These are phyloP conservation scores for Trichoderma breve DNA, from an alignment of 2,329 filamentous ascomycete species.

Conservation along the genomic window DNA sequence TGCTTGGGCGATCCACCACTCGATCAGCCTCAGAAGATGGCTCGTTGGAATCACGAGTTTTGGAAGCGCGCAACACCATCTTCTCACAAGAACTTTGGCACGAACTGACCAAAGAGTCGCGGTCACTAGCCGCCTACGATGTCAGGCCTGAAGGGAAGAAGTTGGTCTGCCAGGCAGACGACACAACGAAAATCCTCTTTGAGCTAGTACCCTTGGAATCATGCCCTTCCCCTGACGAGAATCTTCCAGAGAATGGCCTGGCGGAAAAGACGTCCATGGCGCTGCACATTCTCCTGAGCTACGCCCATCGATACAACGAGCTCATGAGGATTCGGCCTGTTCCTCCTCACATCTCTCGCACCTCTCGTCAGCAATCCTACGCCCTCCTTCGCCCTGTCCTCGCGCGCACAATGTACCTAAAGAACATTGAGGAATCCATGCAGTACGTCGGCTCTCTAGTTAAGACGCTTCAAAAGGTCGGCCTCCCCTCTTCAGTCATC, in stretches of 20 bases:
- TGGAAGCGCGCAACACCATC: constrained; percentile 73
- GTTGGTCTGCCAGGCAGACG: constrained; percentile 55
- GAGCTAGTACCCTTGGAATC: constrained; percentile 63
- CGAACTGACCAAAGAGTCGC: constrained; percentile 80
- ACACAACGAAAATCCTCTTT: constrained; percentile 57
- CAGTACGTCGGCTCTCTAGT: constrained; percentile 45
- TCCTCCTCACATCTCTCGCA: constrained; percentile 39
- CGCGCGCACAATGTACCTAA: constrained; percentile 46
- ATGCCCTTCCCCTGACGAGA: constrained; percentile 32
- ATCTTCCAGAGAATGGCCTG: constrained; percentile 45
- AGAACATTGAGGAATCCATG: constrained; percentile 40
- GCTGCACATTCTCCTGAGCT: constrained; percentile 72
- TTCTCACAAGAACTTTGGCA: constrained; percentile 87
- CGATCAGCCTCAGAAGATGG: constrained; percentile 54
- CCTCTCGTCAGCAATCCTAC: constrained; percentile 43
- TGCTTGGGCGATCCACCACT: constrained; percentile 56
- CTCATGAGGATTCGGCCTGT: constrained; percentile 62
- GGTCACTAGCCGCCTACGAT: constrained; percentile 66
- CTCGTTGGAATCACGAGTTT: constrained; percentile 63
- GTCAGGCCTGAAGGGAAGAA: constrained; percentile 62
- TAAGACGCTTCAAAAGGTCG: constrained; percentile 45
- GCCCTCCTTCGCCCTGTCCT: constrained; percentile 53
- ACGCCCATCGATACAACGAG: constrained; percentile 75
- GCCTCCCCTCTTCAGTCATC: constrained; percentile 44
- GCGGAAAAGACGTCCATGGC: constrained; percentile 66